Evolutionary conservation across 2,329 filamentous ascomycete species (phyloP).

Genomic region (Dactylellina haptotyla): DNA sequence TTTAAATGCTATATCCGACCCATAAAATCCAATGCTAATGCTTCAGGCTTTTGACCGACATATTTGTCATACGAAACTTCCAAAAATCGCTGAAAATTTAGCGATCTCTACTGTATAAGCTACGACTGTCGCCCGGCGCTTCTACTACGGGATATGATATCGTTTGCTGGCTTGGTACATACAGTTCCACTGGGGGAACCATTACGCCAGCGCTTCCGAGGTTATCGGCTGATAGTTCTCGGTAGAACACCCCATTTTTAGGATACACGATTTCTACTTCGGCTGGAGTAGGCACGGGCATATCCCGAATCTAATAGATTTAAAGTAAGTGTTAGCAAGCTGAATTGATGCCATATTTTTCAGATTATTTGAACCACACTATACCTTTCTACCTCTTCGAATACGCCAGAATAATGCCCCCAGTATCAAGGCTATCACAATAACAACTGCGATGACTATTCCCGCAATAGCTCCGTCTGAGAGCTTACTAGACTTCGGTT

Average conservation of each 20-base stretch:
- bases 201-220: constrained; percentile 1
- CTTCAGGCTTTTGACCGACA: no score
- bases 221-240: constrained; percentile 38
- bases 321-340: background rate
- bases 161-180: constrained; percentile 1
- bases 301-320: background rate
- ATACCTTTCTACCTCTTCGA: constrained; percentile 37
- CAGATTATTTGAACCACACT: no score
- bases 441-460: constrained; percentile 33
- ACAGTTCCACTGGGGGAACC: constrained; percentile 26
- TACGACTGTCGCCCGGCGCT: constrained; percentile 8
- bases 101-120: no score
- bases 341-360: no score
- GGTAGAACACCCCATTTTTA: constrained; percentile 28
- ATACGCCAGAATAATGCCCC: constrained; percentile 29
- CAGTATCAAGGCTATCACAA: constrained; percentile 13
- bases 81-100: no score
- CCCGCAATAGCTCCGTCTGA: constrained; percentile 45
- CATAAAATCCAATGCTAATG: background rate
- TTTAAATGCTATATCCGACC: background rate
- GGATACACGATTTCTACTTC: constrained; percentile 34
- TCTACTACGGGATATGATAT: constrained; percentile 12
- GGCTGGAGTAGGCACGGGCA: constrained; percentile 29
- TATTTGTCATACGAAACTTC: no score
- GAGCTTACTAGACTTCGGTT: constrained; percentile 15